Evolutionary conservation across 345 rosid species (phyloP), one percentile per base, ranked within the genome.

Genomic region (Ailanthus altissimus): DNA sequence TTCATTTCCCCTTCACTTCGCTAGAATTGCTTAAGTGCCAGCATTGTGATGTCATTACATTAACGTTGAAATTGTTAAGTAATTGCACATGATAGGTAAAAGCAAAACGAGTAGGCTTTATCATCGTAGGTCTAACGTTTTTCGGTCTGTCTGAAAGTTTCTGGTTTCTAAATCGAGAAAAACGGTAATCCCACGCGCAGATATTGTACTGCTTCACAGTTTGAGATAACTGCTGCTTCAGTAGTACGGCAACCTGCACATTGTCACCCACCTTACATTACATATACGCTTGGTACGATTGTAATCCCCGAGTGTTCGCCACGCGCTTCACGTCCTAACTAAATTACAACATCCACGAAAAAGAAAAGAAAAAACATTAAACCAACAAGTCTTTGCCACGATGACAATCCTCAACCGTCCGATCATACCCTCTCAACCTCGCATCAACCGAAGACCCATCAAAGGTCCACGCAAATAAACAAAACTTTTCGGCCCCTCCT

Each of bases 361-460:
- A 32, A 32, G 3, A 1, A 1, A 32, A 32, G 1, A 32, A 32
- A 32, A 32, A 73, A 74, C 84, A 13, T 43, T 0, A 75, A 77
- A 78, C 83, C 80, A 75, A 59, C 76, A 77, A n/a, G 74, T 77
- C 5, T 74, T 49, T 13, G 61, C 67, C 73, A 73, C 81, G 69
- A 45, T 42, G 79, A 79, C 82, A 53, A 67, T 53, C 14, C 6
- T 61, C 13, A 2, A 56, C 89, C 85, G 82, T 86, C 79, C 46
- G 87, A 88, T 89, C 58, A 50, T 21, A 62, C 80, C 67, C 73
- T 74, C 77, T 65, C 58, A 65, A 70, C 79, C 70, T 69, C 60
- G 64, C 75, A 63, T 32, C 6, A 21, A 20, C 66, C 53, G 25
- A 79, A 78, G 75, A 59, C 65, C 26, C 56, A 51, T 62, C 50